Conservation (phyloP, 2,329 filamentous ascomycete genomes). For the Fusarium hostae region DNA sequence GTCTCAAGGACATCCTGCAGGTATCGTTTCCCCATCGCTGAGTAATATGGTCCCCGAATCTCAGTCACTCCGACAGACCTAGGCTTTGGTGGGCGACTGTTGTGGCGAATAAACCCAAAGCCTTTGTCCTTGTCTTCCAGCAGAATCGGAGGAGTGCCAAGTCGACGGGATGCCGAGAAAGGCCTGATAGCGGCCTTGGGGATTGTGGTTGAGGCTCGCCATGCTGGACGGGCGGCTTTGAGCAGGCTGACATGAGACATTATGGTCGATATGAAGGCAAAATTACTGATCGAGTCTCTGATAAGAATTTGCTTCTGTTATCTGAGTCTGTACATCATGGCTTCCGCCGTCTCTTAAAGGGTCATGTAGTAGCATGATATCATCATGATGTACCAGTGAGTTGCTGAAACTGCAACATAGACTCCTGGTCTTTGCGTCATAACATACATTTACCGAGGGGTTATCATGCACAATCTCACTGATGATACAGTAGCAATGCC, state of each 20-base stretch:
- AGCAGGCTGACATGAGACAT: neutral
- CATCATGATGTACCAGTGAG: conserved; percentile 14
- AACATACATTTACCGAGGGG: rapidly evolving
- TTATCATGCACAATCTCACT: neutral
- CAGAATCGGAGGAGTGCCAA: neutral
- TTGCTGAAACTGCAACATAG: neutral
- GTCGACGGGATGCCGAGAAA: neutral
- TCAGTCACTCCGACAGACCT: conserved; percentile 62
- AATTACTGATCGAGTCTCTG: rapidly evolving
- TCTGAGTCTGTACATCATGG: no score
- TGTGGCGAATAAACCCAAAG: conserved; percentile 58
- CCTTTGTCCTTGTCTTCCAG: conserved; percentile 5
- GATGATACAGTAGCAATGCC: neutral
- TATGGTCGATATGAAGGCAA: rapidly evolving
- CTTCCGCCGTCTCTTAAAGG: neutral
- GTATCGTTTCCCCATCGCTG: conserved; percentile 63
- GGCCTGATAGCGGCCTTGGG: neutral
- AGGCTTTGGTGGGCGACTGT: conserved; percentile 60
- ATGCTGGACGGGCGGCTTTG: neutral
- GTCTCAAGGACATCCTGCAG: conserved; percentile 64
- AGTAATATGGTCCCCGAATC: conserved; percentile 66
- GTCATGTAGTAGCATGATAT: neutral
- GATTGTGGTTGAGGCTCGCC: neutral
- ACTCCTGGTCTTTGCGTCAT: neutral
- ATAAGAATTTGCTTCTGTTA: neutral